Evolutionary conservation across 805 yeast genomes (phyloP).

Genomic region (Blastobotrys chiropterorum): DNA sequence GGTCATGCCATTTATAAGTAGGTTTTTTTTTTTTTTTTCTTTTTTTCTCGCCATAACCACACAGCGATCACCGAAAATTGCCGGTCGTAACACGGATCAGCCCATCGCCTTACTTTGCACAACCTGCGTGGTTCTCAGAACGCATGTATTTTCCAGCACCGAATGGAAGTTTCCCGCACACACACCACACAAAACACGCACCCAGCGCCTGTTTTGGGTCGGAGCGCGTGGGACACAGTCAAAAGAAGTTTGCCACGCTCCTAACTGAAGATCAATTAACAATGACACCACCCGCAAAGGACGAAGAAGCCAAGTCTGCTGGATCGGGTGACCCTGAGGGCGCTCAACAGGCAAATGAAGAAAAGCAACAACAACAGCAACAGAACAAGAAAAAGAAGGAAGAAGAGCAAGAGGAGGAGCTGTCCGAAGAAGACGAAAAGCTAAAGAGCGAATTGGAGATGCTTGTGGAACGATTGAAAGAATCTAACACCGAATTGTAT

Average conservation of each 20-base stretch:
- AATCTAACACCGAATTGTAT: constrained; percentile 41
- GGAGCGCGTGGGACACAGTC: not conserved
- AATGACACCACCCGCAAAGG: not conserved
- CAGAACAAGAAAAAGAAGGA: constrained; percentile 28
- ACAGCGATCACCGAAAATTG: no score
- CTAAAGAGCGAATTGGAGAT: constrained; percentile 80
- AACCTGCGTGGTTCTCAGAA: not conserved
- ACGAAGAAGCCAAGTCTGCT: not conserved
- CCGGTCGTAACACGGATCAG: not conserved
- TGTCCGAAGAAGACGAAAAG: constrained; percentile 88
- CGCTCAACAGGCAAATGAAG: not conserved
- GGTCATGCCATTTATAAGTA: not conserved
- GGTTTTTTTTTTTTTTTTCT: no score
- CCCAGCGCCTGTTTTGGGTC: not conserved
- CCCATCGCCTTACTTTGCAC: not conserved
- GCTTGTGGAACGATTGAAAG: constrained; percentile 70
- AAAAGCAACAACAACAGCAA: constrained; percentile 10
- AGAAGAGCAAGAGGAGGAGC: constrained; percentile 60
- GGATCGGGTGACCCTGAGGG: not conserved
- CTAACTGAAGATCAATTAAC: not conserved
- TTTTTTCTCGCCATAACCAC: not conserved
- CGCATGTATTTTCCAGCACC: not conserved
- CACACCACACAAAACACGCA: not conserved
- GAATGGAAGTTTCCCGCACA: not conserved
- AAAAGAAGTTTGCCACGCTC: not conserved